A percentile compares a stretch with the other conserved stretches of the same genome.
phyloP scores from a whole-genome alignment of 345 rosid species.

The Firmiana major region DNA sequence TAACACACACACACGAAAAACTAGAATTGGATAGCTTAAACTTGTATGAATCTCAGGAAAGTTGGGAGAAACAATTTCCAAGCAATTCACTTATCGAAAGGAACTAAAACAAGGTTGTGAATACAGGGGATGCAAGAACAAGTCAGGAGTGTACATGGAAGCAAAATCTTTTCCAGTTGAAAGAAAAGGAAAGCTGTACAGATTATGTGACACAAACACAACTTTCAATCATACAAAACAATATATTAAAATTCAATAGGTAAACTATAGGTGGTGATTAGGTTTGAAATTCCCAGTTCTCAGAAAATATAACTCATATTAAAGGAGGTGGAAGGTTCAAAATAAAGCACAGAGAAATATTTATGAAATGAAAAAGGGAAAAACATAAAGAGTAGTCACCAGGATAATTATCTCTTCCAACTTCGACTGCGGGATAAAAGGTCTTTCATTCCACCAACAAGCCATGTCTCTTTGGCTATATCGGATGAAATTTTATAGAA shows the following conservation, averaged over 20 bases:
- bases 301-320: slow-evolving; percentile 16
- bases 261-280: slow-evolving; percentile 12
- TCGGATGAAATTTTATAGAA: slow-evolving; percentile 63
- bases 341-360: background rate
- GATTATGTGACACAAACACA: background rate
- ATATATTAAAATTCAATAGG: background rate
- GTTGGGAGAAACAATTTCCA: background rate
- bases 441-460: slow-evolving; percentile 60
- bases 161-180: slow-evolving; percentile 25
- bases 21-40: background rate
- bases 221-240: slow-evolving; percentile 1
- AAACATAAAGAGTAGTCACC: slow-evolving; percentile 8
- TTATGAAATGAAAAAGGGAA: background rate
- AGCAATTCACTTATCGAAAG: background rate
- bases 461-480: slow-evolving; percentile 79
- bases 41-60: background rate
- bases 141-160: slow-evolving; percentile 15
- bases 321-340: background rate
- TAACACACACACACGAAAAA: background rate
- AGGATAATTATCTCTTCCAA: slow-evolving; percentile 53
- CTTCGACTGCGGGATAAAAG: slow-evolving; percentile 66
- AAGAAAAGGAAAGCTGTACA: slow-evolving; percentile 34
- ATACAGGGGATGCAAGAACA: background rate
- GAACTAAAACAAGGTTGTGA: background rate
- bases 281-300: slow-evolving; percentile 19